Base-by-base conservation (phyloP, 108 stramenopile genomes). In the Cyclotella distinguenda region DNA sequence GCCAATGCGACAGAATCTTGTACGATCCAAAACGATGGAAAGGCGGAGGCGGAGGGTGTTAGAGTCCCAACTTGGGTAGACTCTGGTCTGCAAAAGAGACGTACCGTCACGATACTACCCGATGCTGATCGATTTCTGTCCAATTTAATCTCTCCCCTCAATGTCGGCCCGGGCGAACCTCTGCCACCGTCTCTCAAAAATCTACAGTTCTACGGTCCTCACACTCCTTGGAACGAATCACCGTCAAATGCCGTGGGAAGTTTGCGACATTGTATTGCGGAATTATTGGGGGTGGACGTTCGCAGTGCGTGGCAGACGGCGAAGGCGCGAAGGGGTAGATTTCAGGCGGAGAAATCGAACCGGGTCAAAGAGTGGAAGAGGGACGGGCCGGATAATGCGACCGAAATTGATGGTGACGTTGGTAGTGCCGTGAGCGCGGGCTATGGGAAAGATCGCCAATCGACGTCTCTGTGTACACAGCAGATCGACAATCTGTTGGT, bases 231-330 rank as follows among this genome's bases (percentile, higher is more conserved):
- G 43, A 54, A 77, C 39, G 83, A 61, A 22, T 47, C 70, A 16
- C 46, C 65, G 0, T 42, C 60, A 5, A 56, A 79, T 11, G 81
- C 78, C 28, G 49, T 82, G 21, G 64, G 73, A n/a, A 12, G 55
- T 25, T 31, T 84, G 3, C n/a, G 66, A 53, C 13, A 56, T 30
- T 80, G 78, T 35, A 90, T 94, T 36, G 35, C 60, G 6, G 75
- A 94, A 72, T 85, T 90, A n/a, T 54, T 94, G 42, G 74, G 74
- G 36, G 83, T 90, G 13, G 92, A 94, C 64, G 92, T 94, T 5
- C 57, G 92, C 34, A 82, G 81, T 54, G 67, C 79, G 25, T 90
- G 78, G 80, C 92, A 94, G 66, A 90, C 92, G 31, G 60, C 64
- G 35, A 94, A 94, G 77, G 80, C 82, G 25, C 68, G 92, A 23